These are phyloP conservation scores for Dioszegia hungarica DNA, from an alignment of 768 basidiomycete species.

Conservation along the genomic window DNA sequence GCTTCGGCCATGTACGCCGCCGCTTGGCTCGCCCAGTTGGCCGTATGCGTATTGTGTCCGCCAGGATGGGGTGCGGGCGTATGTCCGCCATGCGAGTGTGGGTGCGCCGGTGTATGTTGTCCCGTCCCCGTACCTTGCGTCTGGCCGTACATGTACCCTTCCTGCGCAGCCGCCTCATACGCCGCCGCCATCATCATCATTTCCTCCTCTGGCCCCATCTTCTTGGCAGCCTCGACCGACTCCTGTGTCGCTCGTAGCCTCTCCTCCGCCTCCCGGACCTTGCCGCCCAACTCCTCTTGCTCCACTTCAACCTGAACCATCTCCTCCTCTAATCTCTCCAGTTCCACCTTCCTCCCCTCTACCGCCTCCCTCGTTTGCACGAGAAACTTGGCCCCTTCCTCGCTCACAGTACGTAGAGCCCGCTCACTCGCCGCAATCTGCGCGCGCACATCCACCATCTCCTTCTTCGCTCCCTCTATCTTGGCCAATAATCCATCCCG, in stretches of 20 bases:
- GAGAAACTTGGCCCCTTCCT: conserved; percentile 58
- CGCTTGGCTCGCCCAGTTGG: conserved; percentile 44
- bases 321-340: conserved; percentile 52
- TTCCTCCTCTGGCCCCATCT: conserved; percentile 39
- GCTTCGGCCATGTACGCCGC: conserved; percentile 45
- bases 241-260: conserved; percentile 60
- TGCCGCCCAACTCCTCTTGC: conserved; percentile 58
- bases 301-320: conserved; percentile 56
- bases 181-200: conserved; percentile 47
- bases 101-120: not conserved
- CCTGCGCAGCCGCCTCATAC: conserved; percentile 39
- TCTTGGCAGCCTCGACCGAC: conserved; percentile 54
- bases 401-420: conserved; percentile 59
- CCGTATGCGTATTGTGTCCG: conserved; percentile 2
- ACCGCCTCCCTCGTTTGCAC: conserved; percentile 58
- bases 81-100: conserved; percentile 11
- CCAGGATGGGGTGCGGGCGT: conserved; percentile 3
- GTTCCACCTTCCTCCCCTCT: conserved; percentile 57
- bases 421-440: conserved; percentile 54
- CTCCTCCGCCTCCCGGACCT: conserved; percentile 62
- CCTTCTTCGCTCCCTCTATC: conserved; percentile 29
- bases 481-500: conserved; percentile 55
- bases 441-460: conserved; percentile 40
- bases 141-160: conserved; percentile 29
- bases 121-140: conserved; percentile 7